Percentiles rank a stretch among this genome's conserved stretches.
phyloP scores from a whole-genome alignment of 495 filamentous ascomycete genomes.

The Parachaetomium inaequale region DNA sequence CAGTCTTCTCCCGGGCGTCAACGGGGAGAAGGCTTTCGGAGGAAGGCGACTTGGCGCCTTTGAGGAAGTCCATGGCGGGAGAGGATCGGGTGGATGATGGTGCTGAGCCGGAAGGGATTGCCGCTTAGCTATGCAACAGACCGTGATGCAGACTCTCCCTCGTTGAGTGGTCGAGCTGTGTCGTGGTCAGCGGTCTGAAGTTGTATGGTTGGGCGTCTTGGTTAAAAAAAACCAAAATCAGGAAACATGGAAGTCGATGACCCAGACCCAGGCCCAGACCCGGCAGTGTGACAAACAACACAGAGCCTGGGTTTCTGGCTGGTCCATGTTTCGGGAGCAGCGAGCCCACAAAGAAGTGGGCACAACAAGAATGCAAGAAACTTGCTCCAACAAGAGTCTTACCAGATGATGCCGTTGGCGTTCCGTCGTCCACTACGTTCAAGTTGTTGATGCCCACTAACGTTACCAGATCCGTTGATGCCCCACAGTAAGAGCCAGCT shows the following conservation, averaged over 20 bases:
- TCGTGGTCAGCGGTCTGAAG: background rate
- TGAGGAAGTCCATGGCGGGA: constrained; percentile 19
- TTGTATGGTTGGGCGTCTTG: background rate
- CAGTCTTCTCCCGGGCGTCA: constrained; percentile 14
- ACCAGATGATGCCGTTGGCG: constrained; percentile 2
- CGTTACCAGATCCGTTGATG: no score
- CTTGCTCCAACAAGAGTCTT: background rate
- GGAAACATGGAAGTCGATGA: background rate
- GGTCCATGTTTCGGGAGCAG: constrained; percentile 9
- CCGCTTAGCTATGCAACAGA: background rate
- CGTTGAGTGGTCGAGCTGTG: constrained; percentile 5
- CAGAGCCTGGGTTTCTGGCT: no score
- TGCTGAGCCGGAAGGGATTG: background rate
- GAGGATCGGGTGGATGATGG: background rate
- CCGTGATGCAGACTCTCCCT: background rate
- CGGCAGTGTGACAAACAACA: background rate
- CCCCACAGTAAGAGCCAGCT: background rate
- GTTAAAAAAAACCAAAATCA: background rate
- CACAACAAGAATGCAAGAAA: background rate
- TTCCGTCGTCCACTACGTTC: background rate
- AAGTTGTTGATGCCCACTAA: background rate
- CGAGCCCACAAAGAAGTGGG: background rate
- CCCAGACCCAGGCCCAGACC: background rate
- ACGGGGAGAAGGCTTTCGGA: constrained; percentile 14
- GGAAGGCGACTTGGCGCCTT: constrained; percentile 12